Evolutionary conservation across 2,329 filamentous ascomycete genomes (phyloP).

Genomic region (Polychaeton citri): DNA sequence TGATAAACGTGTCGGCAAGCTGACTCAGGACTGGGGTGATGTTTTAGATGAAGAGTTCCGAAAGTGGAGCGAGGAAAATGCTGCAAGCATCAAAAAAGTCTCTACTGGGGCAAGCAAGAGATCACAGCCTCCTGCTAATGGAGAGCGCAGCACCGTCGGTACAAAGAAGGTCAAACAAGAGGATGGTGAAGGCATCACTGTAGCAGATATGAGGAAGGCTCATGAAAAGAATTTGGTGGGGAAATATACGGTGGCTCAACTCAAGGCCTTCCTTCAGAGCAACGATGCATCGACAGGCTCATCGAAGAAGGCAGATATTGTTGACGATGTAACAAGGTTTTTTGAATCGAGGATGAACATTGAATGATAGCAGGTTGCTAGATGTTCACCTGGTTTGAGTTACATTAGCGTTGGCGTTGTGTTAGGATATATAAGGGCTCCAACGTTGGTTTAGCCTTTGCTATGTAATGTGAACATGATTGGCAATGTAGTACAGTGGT

Average conservation of each 20-base stretch:
- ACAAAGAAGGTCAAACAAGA: slow-evolving; percentile 34
- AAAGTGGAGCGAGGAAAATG: slow-evolving; percentile 22
- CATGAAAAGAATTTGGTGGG: slow-evolving; percentile 30
- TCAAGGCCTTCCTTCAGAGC: slow-evolving; percentile 18
- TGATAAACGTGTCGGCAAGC: slow-evolving; percentile 70
- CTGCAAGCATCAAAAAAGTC: slow-evolving; percentile 25
- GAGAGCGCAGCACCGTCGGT: slow-evolving; percentile 12
- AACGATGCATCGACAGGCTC: slow-evolving; percentile 13
- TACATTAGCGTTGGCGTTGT: too few relatives aligned
- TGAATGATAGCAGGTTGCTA: slow-evolving; percentile 6
- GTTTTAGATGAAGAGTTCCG: slow-evolving; percentile 48
- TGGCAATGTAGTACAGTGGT: too few relatives aligned
- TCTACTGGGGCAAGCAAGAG: slow-evolving; percentile 35
- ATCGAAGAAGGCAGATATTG: slow-evolving; percentile 21
- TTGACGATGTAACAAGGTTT: slow-evolving; percentile 21
- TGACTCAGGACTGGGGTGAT: slow-evolving; percentile 64
- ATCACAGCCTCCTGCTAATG: slow-evolving; percentile 7
- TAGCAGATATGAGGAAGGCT: slow-evolving; percentile 30
- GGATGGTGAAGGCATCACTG: slow-evolving; percentile 20
- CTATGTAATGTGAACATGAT: too few relatives aligned
- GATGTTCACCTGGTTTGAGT: not conserved
- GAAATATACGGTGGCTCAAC: slow-evolving; percentile 24
- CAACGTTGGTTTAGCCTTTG: too few relatives aligned
- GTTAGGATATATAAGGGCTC: too few relatives aligned
- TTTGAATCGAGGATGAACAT: slow-evolving; percentile 24